Percentiles rank a stretch among this genome's conserved stretches.
These are phyloP conservation scores for Hypomontagnella submonticulosa DNA, from an alignment of 495 filamentous ascomycete genomes.

Conservation along the genomic window DNA sequence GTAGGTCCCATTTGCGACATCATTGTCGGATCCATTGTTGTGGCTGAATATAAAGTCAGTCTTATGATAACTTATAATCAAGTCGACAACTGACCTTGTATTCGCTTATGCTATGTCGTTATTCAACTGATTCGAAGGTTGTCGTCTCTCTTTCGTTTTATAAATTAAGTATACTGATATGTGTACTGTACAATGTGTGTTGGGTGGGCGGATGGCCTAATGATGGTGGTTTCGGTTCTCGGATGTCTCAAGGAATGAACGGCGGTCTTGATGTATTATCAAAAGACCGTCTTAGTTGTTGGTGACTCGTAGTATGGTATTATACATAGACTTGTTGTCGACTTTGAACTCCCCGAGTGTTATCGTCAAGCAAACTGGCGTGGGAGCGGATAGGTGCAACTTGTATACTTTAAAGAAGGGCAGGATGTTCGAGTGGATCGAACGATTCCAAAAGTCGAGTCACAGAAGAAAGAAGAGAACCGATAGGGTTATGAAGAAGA, in stretches of 20 bases:
- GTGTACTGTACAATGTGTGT: constrained; percentile 55
- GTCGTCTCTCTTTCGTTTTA: constrained; percentile 46
- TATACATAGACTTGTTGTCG: constrained; percentile 54
- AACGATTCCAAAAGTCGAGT: constrained; percentile 57
- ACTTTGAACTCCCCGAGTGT: constrained; percentile 42
- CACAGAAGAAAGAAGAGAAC: constrained; percentile 61
- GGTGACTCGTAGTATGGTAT: constrained; percentile 54
- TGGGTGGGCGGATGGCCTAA: constrained; percentile 58
- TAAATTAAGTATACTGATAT: constrained; percentile 58
- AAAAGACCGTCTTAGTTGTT: constrained; percentile 53
- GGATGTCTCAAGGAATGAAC: constrained; percentile 58
- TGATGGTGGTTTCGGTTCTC: constrained; percentile 61
- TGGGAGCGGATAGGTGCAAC: constrained; percentile 37
- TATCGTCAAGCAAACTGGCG: constrained; percentile 35
- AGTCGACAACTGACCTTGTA: constrained; percentile 26
- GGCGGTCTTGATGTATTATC: constrained; percentile 54
- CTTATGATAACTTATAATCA: constrained; percentile 14
- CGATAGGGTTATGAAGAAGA: constrained; percentile 62
- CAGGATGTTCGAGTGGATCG: constrained; percentile 52
- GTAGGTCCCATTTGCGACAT: constrained; percentile 75
- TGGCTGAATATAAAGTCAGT: constrained; percentile 11
- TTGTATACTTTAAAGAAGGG: constrained; percentile 56
- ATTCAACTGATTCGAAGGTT: constrained; percentile 27
- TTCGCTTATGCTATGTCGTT: constrained; percentile 16
- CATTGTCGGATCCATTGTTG: constrained; percentile 60